Evolutionary conservation across 2,329 filamentous ascomycete genomes (phyloP).

Genomic region (Penicillium sp.): DNA sequence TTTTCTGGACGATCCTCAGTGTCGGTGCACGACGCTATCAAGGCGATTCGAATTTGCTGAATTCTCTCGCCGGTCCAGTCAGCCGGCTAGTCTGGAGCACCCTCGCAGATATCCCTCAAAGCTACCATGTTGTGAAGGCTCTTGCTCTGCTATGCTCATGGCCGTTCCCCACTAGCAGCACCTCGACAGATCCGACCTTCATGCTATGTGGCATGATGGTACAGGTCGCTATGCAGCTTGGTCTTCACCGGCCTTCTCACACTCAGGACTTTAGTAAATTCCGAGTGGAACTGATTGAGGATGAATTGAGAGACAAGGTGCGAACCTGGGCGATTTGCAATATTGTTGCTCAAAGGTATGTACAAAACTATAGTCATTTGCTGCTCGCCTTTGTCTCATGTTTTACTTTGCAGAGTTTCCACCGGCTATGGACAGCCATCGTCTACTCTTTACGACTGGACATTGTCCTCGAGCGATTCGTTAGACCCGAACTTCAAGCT

Average conservation of each 20-base stretch:
- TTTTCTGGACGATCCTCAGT: constrained; percentile 67
- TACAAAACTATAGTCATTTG: not conserved
- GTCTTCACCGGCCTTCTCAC: constrained; percentile 62
- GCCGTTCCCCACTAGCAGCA: constrained; percentile 63
- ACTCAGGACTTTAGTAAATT: constrained; percentile 56
- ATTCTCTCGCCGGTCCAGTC: constrained; percentile 51
- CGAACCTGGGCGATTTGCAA: constrained; percentile 68
- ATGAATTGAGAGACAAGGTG: constrained; percentile 62
- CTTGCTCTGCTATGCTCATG: constrained; percentile 62
- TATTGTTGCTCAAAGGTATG: constrained; percentile 63
- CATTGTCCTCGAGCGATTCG: constrained; percentile 45
- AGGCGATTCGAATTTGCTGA: constrained; percentile 53
- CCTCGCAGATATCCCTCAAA: constrained; percentile 59
- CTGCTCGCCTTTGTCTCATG: not conserved
- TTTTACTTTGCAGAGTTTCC: constrained; percentile 49
- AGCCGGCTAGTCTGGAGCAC: constrained; percentile 61
- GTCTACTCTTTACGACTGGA: constrained; percentile 60
- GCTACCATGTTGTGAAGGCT: constrained; percentile 63
- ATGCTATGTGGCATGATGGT: constrained; percentile 66
- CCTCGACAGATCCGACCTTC: constrained; percentile 62
- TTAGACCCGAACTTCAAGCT: constrained; percentile 47
- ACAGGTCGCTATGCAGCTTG: constrained; percentile 66
- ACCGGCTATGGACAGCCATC: constrained; percentile 68
- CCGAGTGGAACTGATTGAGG: constrained; percentile 54
- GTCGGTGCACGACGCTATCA: constrained; percentile 61